Conservation (phyloP, 129 eudicot genomes). For the Oenanthe sinensis region DNA sequence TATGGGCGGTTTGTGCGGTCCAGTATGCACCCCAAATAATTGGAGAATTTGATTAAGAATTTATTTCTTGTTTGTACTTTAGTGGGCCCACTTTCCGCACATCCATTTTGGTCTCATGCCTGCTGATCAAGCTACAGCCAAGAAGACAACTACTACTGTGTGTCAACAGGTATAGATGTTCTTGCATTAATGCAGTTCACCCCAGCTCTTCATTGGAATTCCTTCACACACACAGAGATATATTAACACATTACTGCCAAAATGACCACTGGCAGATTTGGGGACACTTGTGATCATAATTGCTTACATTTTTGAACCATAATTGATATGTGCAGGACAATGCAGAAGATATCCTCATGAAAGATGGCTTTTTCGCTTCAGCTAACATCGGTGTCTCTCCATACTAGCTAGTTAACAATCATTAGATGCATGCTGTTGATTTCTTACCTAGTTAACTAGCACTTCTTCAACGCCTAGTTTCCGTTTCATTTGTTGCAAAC, state of each 20-base stretch:
- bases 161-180: slow-evolving; percentile 49
- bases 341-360: slow-evolving; percentile 37
- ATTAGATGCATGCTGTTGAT: neutral
- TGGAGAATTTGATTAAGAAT: neutral
- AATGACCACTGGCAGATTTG: too few relatives aligned
- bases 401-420: slow-evolving; percentile 5
- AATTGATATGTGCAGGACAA: slow-evolving; percentile 31
- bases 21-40: too few relatives aligned
- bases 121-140: slow-evolving; percentile 42
- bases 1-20: too few relatives aligned
- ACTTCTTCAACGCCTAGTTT: neutral
- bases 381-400: slow-evolving; percentile 55
- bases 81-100: slow-evolving; percentile 91
- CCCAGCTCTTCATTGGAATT: neutral
- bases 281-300: too few relatives aligned
- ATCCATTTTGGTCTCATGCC: slow-evolving; percentile 72
- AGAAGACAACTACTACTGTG: slow-evolving; percentile 35
- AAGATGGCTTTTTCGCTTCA: slow-evolving; percentile 51
- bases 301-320: neutral
- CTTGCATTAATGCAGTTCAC: neutral
- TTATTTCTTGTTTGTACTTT: neutral
- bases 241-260: neutral
- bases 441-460: neutral
- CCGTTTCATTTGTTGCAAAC: neutral
- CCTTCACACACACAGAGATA: neutral